These are phyloP conservation scores for Posidonia australis DNA, from an alignment of 106 monocot species.

Conservation along the genomic window DNA sequence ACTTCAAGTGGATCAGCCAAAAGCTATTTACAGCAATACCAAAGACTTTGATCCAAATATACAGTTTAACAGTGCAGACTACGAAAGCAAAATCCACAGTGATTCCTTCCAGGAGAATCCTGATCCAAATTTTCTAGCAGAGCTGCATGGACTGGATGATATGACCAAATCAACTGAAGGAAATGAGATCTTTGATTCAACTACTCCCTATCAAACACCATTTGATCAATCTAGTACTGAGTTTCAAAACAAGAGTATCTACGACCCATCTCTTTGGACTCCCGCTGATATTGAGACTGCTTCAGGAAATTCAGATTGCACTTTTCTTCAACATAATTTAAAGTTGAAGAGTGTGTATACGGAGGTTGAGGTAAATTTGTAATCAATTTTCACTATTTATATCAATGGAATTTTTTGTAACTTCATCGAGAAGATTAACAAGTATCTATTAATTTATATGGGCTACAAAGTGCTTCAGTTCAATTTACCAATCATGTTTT, in stretches of 20 bases:
- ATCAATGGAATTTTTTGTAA: background rate
- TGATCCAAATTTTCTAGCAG: conserved; percentile 47
- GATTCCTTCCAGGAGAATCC: conserved; percentile 26
- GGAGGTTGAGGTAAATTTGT: conserved; percentile 60
- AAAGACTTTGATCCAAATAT: background rate
- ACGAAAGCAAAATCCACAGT: conserved; percentile 2
- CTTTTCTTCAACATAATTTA: conserved; percentile 50
- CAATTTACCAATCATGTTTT: background rate
- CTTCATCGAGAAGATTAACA: background rate
- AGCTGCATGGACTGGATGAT: background rate
- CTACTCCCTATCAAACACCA: background rate
- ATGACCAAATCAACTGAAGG: conserved; percentile 2
- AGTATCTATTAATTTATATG: background rate
- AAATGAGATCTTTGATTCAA: background rate
- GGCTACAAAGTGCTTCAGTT: background rate
- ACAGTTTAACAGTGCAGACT: background rate
- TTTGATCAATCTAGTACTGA: conserved; percentile 6
- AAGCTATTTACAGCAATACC: background rate
- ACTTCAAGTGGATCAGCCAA: background rate
- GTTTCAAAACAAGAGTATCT: conserved; percentile 10
- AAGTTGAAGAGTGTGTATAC: conserved; percentile 69
- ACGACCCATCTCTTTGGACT: conserved; percentile 69
- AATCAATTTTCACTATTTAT: background rate
- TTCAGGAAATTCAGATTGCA: conserved; percentile 57
- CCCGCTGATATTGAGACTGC: conserved; percentile 59